These are phyloP conservation scores for Vigna angularis DNA, from an alignment of 306 rosid genomes.

Conservation along the genomic window DNA sequence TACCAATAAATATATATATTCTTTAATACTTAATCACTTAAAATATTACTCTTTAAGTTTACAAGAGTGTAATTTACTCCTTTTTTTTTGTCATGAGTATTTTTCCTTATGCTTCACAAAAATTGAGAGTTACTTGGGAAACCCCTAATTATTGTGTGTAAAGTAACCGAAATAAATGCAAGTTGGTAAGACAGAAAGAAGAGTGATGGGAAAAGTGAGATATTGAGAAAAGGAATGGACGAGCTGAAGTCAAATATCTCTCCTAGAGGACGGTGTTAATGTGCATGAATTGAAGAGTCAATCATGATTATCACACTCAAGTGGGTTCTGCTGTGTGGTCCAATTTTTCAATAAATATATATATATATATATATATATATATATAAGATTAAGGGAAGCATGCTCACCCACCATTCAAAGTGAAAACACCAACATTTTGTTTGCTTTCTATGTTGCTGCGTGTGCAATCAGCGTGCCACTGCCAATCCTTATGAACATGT, in stretches of 20 bases:
- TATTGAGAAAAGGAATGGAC: constrained; percentile 34
- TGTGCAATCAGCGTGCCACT: constrained; percentile 32
- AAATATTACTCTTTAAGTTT: too few relatives aligned
- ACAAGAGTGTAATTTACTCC: too few relatives aligned
- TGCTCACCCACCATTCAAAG: background rate
- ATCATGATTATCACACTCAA: background rate
- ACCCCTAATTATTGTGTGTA: background rate
- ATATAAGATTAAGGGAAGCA: too few relatives aligned
- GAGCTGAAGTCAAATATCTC: constrained; percentile 33
- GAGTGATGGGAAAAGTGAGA: background rate
- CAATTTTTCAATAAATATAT: background rate
- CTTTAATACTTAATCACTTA: too few relatives aligned
- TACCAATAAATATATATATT: too few relatives aligned
- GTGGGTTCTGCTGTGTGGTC: constrained; percentile 29
- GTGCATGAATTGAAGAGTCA: constrained; percentile 1
- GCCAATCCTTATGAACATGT: constrained; percentile 18
- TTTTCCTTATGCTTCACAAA: background rate
- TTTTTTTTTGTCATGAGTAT: too few relatives aligned
- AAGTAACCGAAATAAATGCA: constrained; percentile 16
- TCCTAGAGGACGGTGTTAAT: background rate
- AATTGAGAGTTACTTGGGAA: background rate
- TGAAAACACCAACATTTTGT: background rate
- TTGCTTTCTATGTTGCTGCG: constrained; percentile 41
- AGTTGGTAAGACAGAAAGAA: constrained; percentile 2
- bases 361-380: background rate